phyloP scores from a whole-genome alignment of 345 rosid species.

The Boechera retrofracta region DNA sequence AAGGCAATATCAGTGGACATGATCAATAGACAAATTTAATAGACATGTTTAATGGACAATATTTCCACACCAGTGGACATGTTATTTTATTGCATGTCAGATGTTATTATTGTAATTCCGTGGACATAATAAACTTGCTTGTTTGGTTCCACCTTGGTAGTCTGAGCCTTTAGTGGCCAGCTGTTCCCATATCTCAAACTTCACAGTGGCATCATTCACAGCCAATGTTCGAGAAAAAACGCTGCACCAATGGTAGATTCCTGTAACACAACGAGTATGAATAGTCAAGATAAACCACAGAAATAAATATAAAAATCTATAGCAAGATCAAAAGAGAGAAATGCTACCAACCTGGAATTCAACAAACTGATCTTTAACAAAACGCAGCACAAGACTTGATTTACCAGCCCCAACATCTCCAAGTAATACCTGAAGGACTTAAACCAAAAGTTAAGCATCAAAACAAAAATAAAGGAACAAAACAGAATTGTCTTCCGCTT shows the following conservation, averaged over 20 bases:
- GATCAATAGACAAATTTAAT: too few relatives aligned
- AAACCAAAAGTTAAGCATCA: conserved; percentile 5
- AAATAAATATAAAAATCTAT: neutral
- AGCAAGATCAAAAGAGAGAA: neutral
- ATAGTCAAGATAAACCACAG: neutral
- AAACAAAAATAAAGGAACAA: neutral
- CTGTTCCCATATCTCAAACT: conserved; percentile 78
- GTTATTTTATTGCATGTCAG: too few relatives aligned
- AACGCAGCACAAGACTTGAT: conserved; percentile 63
- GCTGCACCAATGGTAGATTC: conserved; percentile 74
- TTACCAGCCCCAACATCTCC: conserved; percentile 73
- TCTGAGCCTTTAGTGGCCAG: conserved; percentile 46
- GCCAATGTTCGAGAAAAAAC: conserved; percentile 67
- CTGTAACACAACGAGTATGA: conserved; percentile 38
- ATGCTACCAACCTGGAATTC: conserved; percentile 57
- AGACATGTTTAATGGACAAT: too few relatives aligned
- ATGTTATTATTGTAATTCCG: too few relatives aligned
- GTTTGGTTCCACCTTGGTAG: too few relatives aligned
- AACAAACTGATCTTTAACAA: conserved; percentile 64
- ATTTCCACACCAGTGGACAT: too few relatives aligned
- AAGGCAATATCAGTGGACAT: too few relatives aligned
- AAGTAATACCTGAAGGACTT: conserved; percentile 55
- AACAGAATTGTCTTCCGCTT: neutral
- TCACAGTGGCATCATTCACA: conserved; percentile 63
- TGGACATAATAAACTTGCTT: too few relatives aligned